Conservation (phyloP, 345 rosid species). For the Eucalyptus cloeziana region DNA sequence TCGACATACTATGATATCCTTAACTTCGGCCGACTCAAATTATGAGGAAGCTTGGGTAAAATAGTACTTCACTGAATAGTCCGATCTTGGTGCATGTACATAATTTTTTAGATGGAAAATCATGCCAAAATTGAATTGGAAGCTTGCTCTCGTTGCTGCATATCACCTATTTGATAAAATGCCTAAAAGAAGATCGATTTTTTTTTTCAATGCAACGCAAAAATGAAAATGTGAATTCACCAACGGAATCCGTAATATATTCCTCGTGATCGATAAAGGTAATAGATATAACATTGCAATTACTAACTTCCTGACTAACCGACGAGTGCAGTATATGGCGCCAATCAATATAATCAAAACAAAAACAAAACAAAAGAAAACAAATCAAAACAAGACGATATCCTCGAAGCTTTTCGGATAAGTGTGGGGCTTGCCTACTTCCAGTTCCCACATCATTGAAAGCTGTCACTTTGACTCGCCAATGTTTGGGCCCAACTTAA, state of each 20-base stretch:
- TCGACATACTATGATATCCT: too few relatives aligned
- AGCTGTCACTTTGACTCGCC: neutral
- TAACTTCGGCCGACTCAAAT: too few relatives aligned
- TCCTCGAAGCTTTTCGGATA: neutral
- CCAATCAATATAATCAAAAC: neutral
- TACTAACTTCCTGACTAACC: neutral
- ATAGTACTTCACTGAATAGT: neutral
- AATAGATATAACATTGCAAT: neutral
- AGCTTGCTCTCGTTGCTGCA: neutral
- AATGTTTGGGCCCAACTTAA: neutral
- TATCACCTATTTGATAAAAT: neutral
- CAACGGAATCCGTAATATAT: neutral
- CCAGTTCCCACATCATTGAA: neutral
- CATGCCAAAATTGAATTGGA: neutral
- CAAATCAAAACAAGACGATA: accelerated
- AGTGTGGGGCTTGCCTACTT: neutral
- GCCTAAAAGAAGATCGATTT: neutral
- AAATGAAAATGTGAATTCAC: neutral
- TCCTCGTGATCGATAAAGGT: neutral
- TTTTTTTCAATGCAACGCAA: neutral
- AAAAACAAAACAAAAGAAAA: too few relatives aligned
- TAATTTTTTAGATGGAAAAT: neutral
- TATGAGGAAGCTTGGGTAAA: neutral
- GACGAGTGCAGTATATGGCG: neutral
- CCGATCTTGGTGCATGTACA: neutral